These are phyloP conservation scores for Fagus crenata DNA, from an alignment of 306 rosid species.

Conservation along the genomic window DNA sequence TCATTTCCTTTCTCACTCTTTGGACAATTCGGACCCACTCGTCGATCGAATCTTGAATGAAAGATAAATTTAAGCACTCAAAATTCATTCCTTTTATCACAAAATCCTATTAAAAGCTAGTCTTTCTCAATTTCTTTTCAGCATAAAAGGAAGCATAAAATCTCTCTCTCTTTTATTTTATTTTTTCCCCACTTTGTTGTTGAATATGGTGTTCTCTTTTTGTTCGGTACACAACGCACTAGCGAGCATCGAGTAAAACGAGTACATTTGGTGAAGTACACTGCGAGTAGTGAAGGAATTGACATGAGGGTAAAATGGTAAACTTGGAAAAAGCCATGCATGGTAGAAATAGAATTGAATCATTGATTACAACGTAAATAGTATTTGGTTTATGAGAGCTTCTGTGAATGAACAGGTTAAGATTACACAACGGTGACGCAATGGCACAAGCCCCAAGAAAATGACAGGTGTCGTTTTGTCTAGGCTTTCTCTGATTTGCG, in stretches of 20 bases:
- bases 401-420: neutral
- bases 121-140: neutral
- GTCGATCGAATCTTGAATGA: neutral
- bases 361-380: too few relatives aligned
- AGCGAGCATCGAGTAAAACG: neutral
- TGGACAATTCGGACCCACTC: slow-evolving; percentile 3
- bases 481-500: slow-evolving; percentile 1
- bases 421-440: neutral
- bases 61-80: slow-evolving; percentile 1
- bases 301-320: neutral
- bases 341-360: too few relatives aligned
- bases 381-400: too few relatives aligned
- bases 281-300: neutral
- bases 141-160: neutral
- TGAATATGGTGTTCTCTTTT: neutral
- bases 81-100: neutral
- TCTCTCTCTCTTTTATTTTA: neutral
- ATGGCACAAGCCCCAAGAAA: neutral
- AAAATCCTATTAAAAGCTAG: neutral
- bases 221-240: neutral
- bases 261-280: too few relatives aligned
- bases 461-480: neutral
- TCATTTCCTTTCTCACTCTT: neutral
- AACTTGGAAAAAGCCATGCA: too few relatives aligned
- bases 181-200: neutral